Base-by-base conservation (phyloP, 1,284 basidiomycete species). In the Puccinia polysora region DNA sequence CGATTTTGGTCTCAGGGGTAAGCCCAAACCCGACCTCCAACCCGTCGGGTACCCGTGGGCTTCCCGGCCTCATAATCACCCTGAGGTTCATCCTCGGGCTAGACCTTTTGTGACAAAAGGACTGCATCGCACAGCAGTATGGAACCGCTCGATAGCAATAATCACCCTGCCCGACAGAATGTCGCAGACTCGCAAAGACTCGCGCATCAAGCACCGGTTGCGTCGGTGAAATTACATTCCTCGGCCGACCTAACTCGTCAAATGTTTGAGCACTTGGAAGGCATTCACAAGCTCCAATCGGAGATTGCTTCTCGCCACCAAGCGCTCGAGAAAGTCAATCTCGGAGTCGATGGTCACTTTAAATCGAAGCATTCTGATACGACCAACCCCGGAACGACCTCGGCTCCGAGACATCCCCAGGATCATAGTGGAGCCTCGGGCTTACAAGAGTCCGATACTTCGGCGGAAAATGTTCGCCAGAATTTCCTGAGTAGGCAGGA, bases 311-410 rank as follows among this genome's bases (percentile, higher is more conserved):
- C 10, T 25, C 38, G 30, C 18, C 58, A 60, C 25, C 38, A 30
- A 45, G 40, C n/a, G 4, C 40, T 60, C 18, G 58, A 60, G 58
- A 60, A 45, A 14, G 58, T 60, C n/a, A 38, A 60, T 25, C 38
- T 60, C 18, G 58, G 25, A 4, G 40, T 60, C 4, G 58, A 60
- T 18, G 23, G n/a, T 25, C 58, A 60, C 25, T 60, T 60, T 25
- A 36, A 56, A 56, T 7, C 53, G 28, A 56, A 56, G n/a, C 25
- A 25, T 14, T 12, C 53, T 10, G 53, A 56, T 18, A 56, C 53
- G 2, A 30, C 25, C 53, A 34, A 36, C 32, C 25, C 2, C 2
- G 38, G 15, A 18, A 40, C 58, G 6, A 30, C 36, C 5, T 60
- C 38, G 12, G 28, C 18, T 20, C 7, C 18, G 15, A 60, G 25